Evolutionary conservation across 176 grass and related monocot genomes (phyloP).

Genomic region (Pontederia crassipes): DNA sequence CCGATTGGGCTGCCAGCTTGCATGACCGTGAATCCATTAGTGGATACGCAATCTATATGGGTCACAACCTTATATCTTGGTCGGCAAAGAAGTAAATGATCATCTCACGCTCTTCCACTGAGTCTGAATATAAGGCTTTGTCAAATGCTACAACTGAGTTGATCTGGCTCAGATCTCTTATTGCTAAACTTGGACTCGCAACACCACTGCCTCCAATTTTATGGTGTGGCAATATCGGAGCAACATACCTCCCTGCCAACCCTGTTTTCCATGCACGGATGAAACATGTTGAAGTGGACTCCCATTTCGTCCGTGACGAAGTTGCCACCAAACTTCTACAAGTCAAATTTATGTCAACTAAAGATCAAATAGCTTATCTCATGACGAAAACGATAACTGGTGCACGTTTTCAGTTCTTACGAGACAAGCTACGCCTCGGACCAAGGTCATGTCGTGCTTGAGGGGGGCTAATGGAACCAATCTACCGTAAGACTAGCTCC

Average conservation of each 20-base stretch:
- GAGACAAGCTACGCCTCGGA: no score
- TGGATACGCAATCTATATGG: not conserved
- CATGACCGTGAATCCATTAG: not conserved
- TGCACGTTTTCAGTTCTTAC: no score
- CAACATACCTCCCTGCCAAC: not conserved
- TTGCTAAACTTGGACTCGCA: not conserved
- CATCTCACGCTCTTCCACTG: conserved; percentile 2
- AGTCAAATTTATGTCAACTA: no score
- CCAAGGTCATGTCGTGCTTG: no score
- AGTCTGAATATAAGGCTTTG: conserved; percentile 4
- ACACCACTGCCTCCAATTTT: not conserved
- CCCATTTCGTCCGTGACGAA: no score
- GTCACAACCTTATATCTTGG: not conserved
- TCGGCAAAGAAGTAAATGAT: not conserved
- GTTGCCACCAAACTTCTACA: no score
- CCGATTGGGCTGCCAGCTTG: not conserved
- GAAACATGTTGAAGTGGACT: conserved; percentile 18
- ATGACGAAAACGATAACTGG: no score
- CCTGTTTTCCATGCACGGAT: conserved; percentile 2
- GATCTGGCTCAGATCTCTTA: not conserved
- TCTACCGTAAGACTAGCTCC: no score
- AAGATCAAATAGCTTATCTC: no score
- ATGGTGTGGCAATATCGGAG: conserved; percentile 5
- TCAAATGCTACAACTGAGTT: not conserved
- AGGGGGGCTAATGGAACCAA: no score